phyloP scores from a whole-genome alignment of 139 green algal genomes.

The Limnomonas spitsbergensis region DNA sequence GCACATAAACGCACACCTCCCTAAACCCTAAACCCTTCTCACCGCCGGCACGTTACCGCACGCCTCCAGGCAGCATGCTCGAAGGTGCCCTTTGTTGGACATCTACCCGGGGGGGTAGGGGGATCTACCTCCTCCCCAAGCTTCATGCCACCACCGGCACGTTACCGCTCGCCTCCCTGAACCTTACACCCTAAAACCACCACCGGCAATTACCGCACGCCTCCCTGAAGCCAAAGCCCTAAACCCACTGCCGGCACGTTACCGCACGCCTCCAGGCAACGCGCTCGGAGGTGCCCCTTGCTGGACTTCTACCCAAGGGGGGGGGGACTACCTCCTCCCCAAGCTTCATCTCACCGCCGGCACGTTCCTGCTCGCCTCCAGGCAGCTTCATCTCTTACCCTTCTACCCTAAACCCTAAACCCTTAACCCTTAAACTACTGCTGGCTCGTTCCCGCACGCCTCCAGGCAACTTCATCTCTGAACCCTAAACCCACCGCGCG shows the following conservation, averaged over 20 bases:
- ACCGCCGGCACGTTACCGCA: too few species aligned
- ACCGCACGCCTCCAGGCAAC: not conserved
- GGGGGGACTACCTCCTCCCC: not conserved
- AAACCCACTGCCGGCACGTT: too few species aligned
- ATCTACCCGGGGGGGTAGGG: not conserved
- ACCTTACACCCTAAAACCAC: not conserved
- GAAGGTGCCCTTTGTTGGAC: not conserved
- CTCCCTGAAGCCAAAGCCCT: too few species aligned
- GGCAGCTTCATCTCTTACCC: not conserved
- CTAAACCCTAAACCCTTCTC: too few species aligned
- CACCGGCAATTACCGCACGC: too few species aligned
- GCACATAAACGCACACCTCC: not conserved
- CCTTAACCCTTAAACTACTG: too few species aligned
- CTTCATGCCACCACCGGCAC: not conserved
- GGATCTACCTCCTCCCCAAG: not conserved
- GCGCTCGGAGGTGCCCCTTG: not conserved
- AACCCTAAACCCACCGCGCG: not conserved
- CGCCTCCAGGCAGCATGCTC: conserved; percentile 1
- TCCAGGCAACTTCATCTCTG: not conserved
- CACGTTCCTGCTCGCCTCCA: not conserved
- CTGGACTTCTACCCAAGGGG: not conserved
- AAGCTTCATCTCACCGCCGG: not conserved
- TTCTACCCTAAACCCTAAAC: too few species aligned
- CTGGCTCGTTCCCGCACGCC: not conserved
- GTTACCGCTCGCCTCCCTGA: not conserved